A percentile compares a stretch with the other conserved stretches of the same genome.
These are phyloP conservation scores for Colletotrichum navitas DNA, from an alignment of 2,329 filamentous ascomycete species.

Conservation along the genomic window DNA sequence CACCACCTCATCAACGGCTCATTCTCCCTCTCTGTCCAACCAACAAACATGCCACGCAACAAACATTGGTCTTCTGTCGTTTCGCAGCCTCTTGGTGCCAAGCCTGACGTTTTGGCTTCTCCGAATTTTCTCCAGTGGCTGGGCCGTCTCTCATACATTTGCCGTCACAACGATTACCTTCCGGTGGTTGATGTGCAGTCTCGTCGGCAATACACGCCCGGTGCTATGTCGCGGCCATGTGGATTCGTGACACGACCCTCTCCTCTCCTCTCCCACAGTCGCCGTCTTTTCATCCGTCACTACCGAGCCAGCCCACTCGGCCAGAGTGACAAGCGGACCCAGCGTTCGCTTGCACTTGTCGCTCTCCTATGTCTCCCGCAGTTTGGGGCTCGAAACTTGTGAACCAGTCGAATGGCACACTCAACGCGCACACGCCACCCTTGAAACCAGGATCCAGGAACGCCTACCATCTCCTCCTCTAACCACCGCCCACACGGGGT, in stretches of 20 bases:
- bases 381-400: constrained; percentile 11
- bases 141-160: constrained; percentile 21
- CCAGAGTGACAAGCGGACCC: background rate
- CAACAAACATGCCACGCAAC: background rate
- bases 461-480: constrained; percentile 20
- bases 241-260: constrained; percentile 1
- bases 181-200: constrained; percentile 30
- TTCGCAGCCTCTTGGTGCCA: background rate
- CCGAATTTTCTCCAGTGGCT: background rate
- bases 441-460: constrained; percentile 36
- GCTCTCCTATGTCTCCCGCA: background rate
- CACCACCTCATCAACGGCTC: background rate
- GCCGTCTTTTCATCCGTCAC: background rate
- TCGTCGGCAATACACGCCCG: constrained; percentile 9
- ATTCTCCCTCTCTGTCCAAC: background rate
- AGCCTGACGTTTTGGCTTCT: constrained; percentile 1
- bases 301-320: background rate
- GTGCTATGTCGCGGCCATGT: constrained; percentile 15
- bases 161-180: constrained; percentile 20
- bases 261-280: background rate
- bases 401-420: constrained; percentile 25
- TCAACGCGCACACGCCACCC: constrained; percentile 2
- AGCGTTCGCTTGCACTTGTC: constrained; percentile 1
- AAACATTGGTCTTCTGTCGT: background rate
- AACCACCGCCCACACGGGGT: constrained; percentile 29